phyloP scores from a whole-genome alignment of 78 protist species.

The slime mould (Dictyostelium discoideum) region DNA sequence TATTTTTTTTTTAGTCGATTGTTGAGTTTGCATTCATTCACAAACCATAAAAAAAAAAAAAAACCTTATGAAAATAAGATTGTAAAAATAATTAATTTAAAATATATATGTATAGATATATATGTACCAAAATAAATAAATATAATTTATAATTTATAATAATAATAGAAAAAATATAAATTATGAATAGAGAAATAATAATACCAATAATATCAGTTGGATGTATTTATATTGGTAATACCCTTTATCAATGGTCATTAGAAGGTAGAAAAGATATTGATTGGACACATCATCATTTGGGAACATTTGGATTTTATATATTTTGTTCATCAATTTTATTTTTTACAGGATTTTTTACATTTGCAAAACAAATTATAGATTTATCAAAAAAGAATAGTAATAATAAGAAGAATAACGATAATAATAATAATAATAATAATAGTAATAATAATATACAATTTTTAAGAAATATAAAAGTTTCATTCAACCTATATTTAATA shows the following conservation, averaged over 20 bases:
- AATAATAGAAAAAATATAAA: no score
- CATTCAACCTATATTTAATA: background rate
- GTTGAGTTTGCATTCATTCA: no score
- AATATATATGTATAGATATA: no score
- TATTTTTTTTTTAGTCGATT: no score
- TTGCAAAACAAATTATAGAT: background rate
- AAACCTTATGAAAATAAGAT: no score
- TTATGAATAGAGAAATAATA: background rate
- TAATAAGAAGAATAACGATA: background rate
- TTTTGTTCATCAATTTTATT: constrained; percentile 15
- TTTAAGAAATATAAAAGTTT: background rate
- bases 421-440: background rate
- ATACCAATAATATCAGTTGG: background rate
- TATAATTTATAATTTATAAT: no score
- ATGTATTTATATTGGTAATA: constrained; percentile 37
- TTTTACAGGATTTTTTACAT: constrained; percentile 34
- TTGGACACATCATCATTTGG: constrained; percentile 73
- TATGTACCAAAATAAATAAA: no score
- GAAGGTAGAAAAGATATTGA: constrained; percentile 69
- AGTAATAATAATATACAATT: background rate
- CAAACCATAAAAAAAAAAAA: no score
- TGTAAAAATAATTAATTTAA: no score
- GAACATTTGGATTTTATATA: constrained; percentile 53
- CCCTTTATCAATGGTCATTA: constrained; percentile 49
- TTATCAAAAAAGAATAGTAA: background rate